phyloP scores from a whole-genome alignment of 768 basidiomycete species.

The Lactifluus echinatus region DNA sequence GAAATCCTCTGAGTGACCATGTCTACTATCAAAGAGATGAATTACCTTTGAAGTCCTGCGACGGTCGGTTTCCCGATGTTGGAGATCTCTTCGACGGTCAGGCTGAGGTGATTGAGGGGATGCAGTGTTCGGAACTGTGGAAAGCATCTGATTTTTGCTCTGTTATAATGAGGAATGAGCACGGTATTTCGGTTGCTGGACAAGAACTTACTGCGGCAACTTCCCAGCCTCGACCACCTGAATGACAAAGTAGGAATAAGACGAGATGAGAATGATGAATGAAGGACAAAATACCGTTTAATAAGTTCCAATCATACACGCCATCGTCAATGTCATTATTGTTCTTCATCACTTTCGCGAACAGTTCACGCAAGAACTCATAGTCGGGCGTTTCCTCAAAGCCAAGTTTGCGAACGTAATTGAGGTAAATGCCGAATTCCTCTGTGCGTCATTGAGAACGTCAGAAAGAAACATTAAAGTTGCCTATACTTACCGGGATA shows the following conservation, averaged over 20 bases:
- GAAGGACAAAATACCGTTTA: conserved; percentile 50
- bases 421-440: conserved; percentile 97
- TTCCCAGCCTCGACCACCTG: conserved; percentile 94
- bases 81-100: conserved; percentile 52
- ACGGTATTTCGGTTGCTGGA: neutral
- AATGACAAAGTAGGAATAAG: neutral
- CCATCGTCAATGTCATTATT: conserved; percentile 88
- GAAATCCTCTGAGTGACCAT: conserved; percentile 62
- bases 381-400: conserved; percentile 99
- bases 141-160: conserved; percentile 57
- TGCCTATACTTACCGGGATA: conserved; percentile 63
- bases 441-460: conserved; percentile 46
- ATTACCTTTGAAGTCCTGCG: conserved; percentile 49
- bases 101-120: conserved; percentile 32
- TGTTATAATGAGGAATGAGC: conserved; percentile 22
- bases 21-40: conserved; percentile 73
- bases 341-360: conserved; percentile 88
- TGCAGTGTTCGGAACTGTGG: conserved; percentile 52
- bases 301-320: conserved; percentile 91
- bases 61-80: conserved; percentile 51
- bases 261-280: neutral
- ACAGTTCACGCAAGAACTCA: conserved; percentile 92
- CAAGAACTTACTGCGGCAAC: conserved; percentile 50
- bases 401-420: conserved; percentile 97
- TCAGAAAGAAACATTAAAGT: neutral